Percentiles rank a stretch among this genome's conserved stretches.
These are phyloP conservation scores for Pterocarpus santalinus DNA, from an alignment of 306 rosid species.

Conservation along the genomic window DNA sequence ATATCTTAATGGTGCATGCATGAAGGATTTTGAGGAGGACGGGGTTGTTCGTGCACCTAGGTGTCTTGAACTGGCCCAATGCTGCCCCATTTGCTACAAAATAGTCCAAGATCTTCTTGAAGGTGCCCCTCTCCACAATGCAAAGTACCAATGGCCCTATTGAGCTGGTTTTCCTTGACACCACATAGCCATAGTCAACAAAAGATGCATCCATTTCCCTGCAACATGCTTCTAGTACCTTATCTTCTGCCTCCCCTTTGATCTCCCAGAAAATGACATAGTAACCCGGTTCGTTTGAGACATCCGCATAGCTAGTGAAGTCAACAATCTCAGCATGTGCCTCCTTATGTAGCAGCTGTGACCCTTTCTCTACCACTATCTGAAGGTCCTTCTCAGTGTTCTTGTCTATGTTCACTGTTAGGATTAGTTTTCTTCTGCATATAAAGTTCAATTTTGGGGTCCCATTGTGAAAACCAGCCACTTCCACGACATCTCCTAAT, in stretches of 20 bases:
- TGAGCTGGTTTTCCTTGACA: slow-evolving; percentile 61
- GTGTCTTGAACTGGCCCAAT: slow-evolving; percentile 80
- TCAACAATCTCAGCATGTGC: slow-evolving; percentile 67
- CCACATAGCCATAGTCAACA: slow-evolving; percentile 76
- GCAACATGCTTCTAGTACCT: slow-evolving; percentile 59
- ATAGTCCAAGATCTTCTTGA: slow-evolving; percentile 69
- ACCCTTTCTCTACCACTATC: slow-evolving; percentile 70
- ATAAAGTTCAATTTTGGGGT: slow-evolving; percentile 73
- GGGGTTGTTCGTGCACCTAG: slow-evolving; percentile 72
- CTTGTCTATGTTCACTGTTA: slow-evolving; percentile 78
- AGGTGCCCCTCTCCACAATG: slow-evolving; percentile 69
- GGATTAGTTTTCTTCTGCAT: slow-evolving; percentile 72
- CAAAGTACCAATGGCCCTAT: slow-evolving; percentile 76
- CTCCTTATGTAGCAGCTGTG: slow-evolving; percentile 47
- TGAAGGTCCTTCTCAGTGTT: slow-evolving; percentile 83
- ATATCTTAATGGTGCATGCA: slow-evolving; percentile 48
- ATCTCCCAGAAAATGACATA: slow-evolving; percentile 81
- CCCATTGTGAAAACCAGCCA: slow-evolving; percentile 67
- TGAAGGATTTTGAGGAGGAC: slow-evolving; percentile 63
- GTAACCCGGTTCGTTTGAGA: slow-evolving; percentile 63
- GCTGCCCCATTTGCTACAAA: slow-evolving; percentile 68
- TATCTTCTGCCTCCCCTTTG: slow-evolving; percentile 67
- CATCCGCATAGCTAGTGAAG: slow-evolving; percentile 75
- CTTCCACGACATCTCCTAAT: slow-evolving; percentile 89
- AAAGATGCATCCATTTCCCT: slow-evolving; percentile 71